Base-by-base conservation (phyloP, 192 early-diverging fungal genomes). In the Anaeromyces robustus region DNA sequence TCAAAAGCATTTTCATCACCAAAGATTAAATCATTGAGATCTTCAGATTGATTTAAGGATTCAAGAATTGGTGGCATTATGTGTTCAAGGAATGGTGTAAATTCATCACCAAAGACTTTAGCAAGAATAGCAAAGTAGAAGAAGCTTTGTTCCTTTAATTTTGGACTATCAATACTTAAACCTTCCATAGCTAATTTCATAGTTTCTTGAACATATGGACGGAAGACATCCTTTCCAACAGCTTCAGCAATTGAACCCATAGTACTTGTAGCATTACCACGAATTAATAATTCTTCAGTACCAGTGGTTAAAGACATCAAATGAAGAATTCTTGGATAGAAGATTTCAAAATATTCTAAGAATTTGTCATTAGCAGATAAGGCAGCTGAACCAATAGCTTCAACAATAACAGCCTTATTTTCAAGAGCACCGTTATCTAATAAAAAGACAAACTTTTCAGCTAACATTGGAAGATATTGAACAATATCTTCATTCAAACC, bases 301-400 rank as follows among this genome's bases (percentile, higher is more conserved):
- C 90, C 90, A 39, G 89, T 85, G 78, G 83, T 87, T 79, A 95
- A 82, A 16, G 89, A 86, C 93, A 96, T 96, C 32, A 93, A 85
- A 59, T 89, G 86, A 30, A 86, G 87, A 77, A 96, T 86, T 78
- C 93, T 89, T 77, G 87, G 86, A 59, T 94, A 88, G 29, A 95
- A 89, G 78, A 88, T 86, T 30, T 82, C 84, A 88, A 96, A 96
- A 86, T 95, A 97, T 26, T 94, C 92, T 17, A 87, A 84, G 85
- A 94, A 94, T 19, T 83, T 81, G 77, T 87, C 84, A 31, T 92
- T 92, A 26, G 95, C 90, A 37, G 95, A 92, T 86, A 95, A 92
- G n/a, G 96, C 96, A 22, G 94, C 94, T 79, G 93, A 95, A 22
- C 96, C 96, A 79, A 97, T 92, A 29, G 95, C 95, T 29, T 92